A percentile compares a stretch with the other conserved stretches of the same genome.
Evolutionary conservation across 495 filamentous ascomycete genomes (phyloP).

Genomic region (Achaetomiella virescens): DNA sequence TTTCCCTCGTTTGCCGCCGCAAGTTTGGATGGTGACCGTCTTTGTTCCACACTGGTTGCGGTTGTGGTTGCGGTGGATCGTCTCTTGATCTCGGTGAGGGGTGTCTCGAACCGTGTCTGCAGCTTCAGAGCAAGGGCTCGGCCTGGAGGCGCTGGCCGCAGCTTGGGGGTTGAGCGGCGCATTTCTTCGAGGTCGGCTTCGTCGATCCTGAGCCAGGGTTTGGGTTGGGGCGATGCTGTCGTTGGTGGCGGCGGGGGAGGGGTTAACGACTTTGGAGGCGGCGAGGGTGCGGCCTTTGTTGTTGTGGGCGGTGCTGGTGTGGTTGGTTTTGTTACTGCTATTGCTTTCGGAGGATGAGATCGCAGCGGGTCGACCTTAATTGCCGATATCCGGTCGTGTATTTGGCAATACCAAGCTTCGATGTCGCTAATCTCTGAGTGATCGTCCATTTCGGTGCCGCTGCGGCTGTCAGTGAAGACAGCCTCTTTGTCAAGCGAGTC

Average conservation of each 20-base stretch:
- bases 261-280: background rate
- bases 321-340: too few relatives aligned
- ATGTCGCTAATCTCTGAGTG: slow-evolving; percentile 25
- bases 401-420: slow-evolving; percentile 30
- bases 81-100: background rate
- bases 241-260: slow-evolving; percentile 3
- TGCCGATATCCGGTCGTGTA: slow-evolving; percentile 10
- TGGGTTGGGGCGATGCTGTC: background rate
- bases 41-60: background rate
- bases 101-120: slow-evolving; percentile 32
- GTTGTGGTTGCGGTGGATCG: background rate
- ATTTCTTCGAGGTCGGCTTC: slow-evolving; percentile 5
- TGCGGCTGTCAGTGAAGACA: background rate
- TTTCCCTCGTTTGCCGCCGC: too few relatives aligned
- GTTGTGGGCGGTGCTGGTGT: background rate
- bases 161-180: slow-evolving; percentile 24
- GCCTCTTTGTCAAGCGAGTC: slow-evolving; percentile 16
- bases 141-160: slow-evolving; percentile 10
- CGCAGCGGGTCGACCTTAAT: slow-evolving; percentile 3
- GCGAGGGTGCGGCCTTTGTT: background rate
- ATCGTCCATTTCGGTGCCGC: slow-evolving; percentile 7
- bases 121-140: slow-evolving; percentile 32
- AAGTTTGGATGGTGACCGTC: too few relatives aligned
- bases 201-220: background rate
- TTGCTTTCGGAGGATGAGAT: too few relatives aligned